These are phyloP conservation scores for Glaciozyma antarctica DNA, from an alignment of 768 basidiomycete genomes.

Conservation along the genomic window DNA sequence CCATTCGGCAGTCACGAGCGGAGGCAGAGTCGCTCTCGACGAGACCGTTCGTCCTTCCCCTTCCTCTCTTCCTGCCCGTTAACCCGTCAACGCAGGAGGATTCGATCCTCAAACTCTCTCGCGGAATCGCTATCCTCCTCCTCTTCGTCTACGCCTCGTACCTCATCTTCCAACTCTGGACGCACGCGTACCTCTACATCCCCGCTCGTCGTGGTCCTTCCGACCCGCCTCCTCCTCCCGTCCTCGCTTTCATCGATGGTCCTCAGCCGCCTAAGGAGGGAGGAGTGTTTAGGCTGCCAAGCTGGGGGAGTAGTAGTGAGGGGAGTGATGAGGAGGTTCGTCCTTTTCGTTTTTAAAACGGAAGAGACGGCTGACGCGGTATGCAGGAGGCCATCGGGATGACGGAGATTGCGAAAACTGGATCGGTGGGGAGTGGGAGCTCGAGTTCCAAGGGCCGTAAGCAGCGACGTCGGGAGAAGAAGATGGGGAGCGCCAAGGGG, in stretches of 20 bases:
- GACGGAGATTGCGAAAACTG: no score
- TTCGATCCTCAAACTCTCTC: conserved; percentile 28
- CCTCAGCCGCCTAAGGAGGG: conserved; percentile 23
- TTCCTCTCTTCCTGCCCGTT: no score
- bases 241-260: conserved; percentile 16
- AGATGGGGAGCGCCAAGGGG: neutral
- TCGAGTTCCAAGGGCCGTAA: no score
- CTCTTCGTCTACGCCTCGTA: conserved; percentile 68
- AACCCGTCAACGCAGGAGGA: conserved; percentile 1
- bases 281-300: conserved; percentile 16
- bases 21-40: neutral
- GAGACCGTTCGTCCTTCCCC: conserved; percentile 1
- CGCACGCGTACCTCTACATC: conserved; percentile 49
- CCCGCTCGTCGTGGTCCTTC: conserved; percentile 17
- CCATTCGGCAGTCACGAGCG: conserved; percentile 40
- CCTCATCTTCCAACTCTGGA: conserved; percentile 43
- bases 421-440: no score
- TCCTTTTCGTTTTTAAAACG: no score
- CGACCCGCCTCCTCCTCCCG: conserved; percentile 9
- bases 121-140: conserved; percentile 53
- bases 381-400: no score
- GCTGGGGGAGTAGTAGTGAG: conserved; percentile 12
- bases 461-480: no score
- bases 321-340: no score
- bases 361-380: no score